Conservation (phyloP, 2,329 filamentous ascomycete species). For the Graphilbum sp. region DNA sequence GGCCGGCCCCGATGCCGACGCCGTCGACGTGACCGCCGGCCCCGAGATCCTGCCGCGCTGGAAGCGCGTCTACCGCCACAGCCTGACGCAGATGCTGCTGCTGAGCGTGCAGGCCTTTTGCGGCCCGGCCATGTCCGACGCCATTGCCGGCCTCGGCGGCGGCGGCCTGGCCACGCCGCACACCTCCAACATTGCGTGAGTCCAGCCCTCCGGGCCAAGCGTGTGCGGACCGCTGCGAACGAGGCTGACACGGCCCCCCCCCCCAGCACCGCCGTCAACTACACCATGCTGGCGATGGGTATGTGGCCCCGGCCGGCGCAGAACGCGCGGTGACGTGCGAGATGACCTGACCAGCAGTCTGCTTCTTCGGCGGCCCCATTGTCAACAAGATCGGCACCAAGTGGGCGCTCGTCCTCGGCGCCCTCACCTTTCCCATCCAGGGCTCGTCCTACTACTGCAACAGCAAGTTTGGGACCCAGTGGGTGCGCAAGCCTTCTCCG, state of each 20-base stretch:
- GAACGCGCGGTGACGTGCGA: too few relatives aligned
- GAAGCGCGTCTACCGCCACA: not conserved
- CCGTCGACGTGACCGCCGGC: too few relatives aligned
- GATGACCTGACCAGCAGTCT: too few relatives aligned
- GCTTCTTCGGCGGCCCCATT: slow-evolving; percentile 1
- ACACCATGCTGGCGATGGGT: not conserved
- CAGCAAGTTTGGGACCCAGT: slow-evolving; percentile 3
- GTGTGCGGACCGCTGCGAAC: not conserved
- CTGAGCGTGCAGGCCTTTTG: slow-evolving; percentile 1
- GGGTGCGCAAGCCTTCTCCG: not conserved
- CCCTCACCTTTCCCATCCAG: not conserved
- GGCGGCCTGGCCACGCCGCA: not conserved
- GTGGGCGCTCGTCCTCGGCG: not conserved
- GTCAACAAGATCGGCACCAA: not conserved
- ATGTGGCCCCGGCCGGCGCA: too few relatives aligned
- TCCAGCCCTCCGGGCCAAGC: not conserved
- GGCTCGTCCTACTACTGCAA: slow-evolving; percentile 2
- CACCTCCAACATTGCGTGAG: slow-evolving; percentile 1
- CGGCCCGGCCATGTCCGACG: slow-evolving; percentile 1
- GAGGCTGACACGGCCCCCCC: too few relatives aligned
- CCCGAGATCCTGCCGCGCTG: not conserved
- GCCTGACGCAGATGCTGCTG: not conserved
- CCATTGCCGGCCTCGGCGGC: slow-evolving; percentile 1
- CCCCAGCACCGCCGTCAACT: not conserved
- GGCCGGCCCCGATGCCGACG: too few relatives aligned